Conservation (phyloP, 2,329 filamentous ascomycete genomes). For the Pseudogymnoascus sp. region DNA sequence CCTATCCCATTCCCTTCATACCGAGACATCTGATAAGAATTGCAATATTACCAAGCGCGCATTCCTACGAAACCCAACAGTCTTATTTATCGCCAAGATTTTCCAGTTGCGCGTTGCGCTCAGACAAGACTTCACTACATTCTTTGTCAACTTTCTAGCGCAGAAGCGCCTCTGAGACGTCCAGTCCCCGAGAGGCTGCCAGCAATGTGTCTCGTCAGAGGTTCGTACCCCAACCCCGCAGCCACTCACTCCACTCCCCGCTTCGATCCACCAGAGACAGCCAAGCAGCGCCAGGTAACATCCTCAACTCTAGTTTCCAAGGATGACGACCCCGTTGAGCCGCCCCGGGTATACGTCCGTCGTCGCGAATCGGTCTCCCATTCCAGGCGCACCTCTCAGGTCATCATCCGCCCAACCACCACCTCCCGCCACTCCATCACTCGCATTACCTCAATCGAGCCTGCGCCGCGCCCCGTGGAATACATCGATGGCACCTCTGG, state of each 20-base stretch:
- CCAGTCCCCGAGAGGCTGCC: background rate
- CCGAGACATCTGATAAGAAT: background rate
- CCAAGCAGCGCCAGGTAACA: background rate
- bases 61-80: background rate
- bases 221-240: conserved; percentile 4
- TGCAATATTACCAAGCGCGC: background rate
- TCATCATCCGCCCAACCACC: background rate
- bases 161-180: background rate
- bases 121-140: background rate
- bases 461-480: background rate
- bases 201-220: conserved; percentile 7
- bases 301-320: background rate
- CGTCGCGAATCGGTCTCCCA: conserved; percentile 1
- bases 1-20: background rate
- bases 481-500: background rate
- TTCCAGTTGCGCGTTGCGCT: background rate
- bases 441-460: background rate
- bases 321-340: background rate
- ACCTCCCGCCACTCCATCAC: conserved; percentile 1
- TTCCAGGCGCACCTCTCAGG: background rate
- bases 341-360: background rate
- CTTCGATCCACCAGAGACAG: background rate
- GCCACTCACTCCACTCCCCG: conserved; percentile 8
- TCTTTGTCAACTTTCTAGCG: background rate
- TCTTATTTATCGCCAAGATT: background rate